Evolutionary conservation across 768 basidiomycete genomes (phyloP).

Genomic region (Cantharellus anzutake): DNA sequence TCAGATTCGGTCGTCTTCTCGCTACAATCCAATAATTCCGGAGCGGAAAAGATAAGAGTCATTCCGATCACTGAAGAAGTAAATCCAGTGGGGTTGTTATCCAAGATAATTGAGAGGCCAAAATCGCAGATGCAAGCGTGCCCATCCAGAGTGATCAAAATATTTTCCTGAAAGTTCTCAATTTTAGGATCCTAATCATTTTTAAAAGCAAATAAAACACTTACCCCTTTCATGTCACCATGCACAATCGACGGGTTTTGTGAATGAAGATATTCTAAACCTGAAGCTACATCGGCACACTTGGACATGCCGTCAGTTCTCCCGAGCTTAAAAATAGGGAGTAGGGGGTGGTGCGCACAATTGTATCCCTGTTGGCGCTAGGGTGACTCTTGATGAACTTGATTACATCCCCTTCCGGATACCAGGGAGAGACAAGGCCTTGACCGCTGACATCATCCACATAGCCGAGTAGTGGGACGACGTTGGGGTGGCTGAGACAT

Average conservation of each 20-base stretch:
- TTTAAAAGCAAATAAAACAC: neutral
- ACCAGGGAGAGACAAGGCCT: neutral
- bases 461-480: neutral
- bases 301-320: neutral
- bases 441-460: neutral
- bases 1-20: neutral
- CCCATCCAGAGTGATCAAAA: neutral
- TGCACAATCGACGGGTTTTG: neutral
- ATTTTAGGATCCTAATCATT: neutral
- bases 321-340: neutral
- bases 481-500: neutral
- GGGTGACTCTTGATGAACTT: neutral
- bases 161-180: constrained; percentile 1
- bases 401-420: neutral
- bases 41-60: neutral
- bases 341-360: neutral
- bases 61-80: neutral
- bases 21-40: neutral
- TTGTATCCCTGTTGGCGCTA: neutral
- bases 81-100: neutral
- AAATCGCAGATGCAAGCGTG: constrained; percentile 5
- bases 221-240: neutral
- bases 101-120: constrained; percentile 3
- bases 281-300: neutral
- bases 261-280: neutral